A percentile compares a stretch with the other conserved stretches of the same genome.
Evolutionary conservation across 179 eudicot genomes (phyloP).

Genomic region (Vitellaria paradoxa): DNA sequence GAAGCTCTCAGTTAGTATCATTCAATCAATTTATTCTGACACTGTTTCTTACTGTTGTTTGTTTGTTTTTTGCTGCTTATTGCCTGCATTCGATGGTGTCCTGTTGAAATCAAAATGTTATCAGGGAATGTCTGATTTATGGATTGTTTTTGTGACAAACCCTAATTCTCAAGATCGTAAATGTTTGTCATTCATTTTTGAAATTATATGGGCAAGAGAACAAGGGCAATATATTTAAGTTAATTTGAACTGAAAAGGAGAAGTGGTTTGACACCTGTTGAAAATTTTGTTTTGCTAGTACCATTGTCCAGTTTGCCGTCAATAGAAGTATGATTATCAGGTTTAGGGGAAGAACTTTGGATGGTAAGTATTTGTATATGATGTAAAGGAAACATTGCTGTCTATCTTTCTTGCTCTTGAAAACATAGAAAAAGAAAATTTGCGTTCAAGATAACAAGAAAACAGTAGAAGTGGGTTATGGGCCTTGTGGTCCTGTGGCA

Average conservation of each 20-base stretch:
- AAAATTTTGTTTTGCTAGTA: background rate
- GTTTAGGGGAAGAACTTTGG: background rate
- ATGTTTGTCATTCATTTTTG: no score
- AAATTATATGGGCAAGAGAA: background rate
- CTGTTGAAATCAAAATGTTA: background rate
- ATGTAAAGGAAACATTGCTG: background rate
- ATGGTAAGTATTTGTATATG: background rate
- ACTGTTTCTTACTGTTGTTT: background rate
- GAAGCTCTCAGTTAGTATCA: constrained; percentile 75
- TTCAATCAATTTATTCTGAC: background rate
- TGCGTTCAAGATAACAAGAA: background rate
- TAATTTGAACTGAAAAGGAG: no score
- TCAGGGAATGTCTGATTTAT: background rate
- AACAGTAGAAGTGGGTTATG: no score
- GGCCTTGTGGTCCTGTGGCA: background rate
- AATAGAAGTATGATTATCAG: background rate
- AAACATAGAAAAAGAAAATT: no score
- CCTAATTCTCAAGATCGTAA: background rate
- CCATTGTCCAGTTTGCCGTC: background rate
- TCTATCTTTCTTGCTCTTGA: no score
- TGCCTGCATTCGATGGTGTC: constrained; percentile 3
- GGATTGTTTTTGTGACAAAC: background rate
- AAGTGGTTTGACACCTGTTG: no score
- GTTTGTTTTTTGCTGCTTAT: background rate
- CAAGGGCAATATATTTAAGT: background rate